Evolutionary conservation across 1,139 yeast genomes (phyloP), one percentile per base, ranked within the genome.

Genomic region (Geotrichum cucujoidarum): DNA sequence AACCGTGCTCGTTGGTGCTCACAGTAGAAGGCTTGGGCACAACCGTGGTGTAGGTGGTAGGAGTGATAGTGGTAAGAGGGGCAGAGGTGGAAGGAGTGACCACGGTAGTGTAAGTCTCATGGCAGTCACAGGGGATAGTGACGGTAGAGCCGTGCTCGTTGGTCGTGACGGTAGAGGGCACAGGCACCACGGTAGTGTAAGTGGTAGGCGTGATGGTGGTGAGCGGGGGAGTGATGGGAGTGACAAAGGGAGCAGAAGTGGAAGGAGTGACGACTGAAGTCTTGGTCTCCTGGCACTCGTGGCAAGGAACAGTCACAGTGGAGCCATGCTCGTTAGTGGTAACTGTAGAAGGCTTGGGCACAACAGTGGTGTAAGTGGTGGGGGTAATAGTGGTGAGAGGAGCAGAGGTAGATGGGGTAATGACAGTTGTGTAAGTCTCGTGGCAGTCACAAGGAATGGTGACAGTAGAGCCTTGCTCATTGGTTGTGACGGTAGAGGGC

Each of bases 201-300:
- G 27, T 24, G 27, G 27, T 24, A 10, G 10, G 27, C 27, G 6
- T n/a, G n/a, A n/a, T n/a, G n/a, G n/a, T n/a, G n/a, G n/a, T n/a
- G n/a, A n/a, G n/a, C n/a, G n/a, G n/a, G n/a, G n/a, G n/a, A n/a
- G 20, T 33, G 24, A 18, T 8, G 5, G 43, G 24, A 31, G 50
- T 44, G n/a, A 45, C n/a, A 4, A 17, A 22, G 18, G 35, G 25
- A 43, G 35, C 29, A 11, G 43, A 13, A n/a, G 36, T 25, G 4
- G 16, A 40, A 30, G 48, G 33, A 20, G 47, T 43, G 13, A 22
- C 30, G n/a, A 16, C n/a, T n/a, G 16, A 1, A 3, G 41, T 24
- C 1, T 10, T 8, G n/a, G 16, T 31, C 21, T 25, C n/a, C n/a
- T n/a, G n/a, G n/a, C n/a, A n/a, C n/a, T n/a, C n/a, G n/a, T n/a